A percentile compares a stretch with the other conserved stretches of the same genome.
Conservation (phyloP, 805 yeast species). For the Saccharomycopsis vini region DNA sequence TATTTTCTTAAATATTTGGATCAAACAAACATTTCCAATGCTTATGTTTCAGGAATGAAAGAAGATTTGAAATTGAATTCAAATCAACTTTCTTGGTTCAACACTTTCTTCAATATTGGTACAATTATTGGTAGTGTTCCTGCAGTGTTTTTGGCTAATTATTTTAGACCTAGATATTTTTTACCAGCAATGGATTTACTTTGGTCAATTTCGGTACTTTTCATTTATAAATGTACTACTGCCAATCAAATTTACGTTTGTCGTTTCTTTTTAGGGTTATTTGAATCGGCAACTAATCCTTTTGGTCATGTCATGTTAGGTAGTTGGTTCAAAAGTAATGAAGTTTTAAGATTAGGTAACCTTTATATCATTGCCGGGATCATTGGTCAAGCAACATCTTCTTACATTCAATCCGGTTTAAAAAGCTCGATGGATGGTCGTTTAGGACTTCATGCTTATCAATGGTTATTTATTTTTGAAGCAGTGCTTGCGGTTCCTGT, state of each 20-base stretch:
- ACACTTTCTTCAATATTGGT: slow-evolving; percentile 50
- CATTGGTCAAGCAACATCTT: neutral
- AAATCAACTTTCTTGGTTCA: slow-evolving; percentile 51
- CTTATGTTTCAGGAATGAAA: slow-evolving; percentile 59
- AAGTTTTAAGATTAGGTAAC: slow-evolving; percentile 51
- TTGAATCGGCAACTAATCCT: slow-evolving; percentile 61
- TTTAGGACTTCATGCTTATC: slow-evolving; percentile 36
- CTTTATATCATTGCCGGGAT: neutral
- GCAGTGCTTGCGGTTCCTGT: slow-evolving; percentile 29
- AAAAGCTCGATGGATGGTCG: slow-evolving; percentile 31
- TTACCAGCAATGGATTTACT: neutral
- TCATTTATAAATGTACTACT: neutral
- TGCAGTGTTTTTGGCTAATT: slow-evolving; percentile 47
- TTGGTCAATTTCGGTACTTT: neutral
- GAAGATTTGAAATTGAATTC: slow-evolving; percentile 49
- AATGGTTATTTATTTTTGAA: slow-evolving; percentile 36
- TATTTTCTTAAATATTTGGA: slow-evolving; percentile 44
- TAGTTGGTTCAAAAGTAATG: slow-evolving; percentile 46
- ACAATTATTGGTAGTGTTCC: slow-evolving; percentile 48
- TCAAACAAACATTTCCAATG: slow-evolving; percentile 50
- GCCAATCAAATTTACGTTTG: slow-evolving; percentile 32
- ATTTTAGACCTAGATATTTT: slow-evolving; percentile 38
- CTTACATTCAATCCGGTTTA: slow-evolving; percentile 39
- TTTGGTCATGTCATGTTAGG: slow-evolving; percentile 49
- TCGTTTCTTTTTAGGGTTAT: slow-evolving; percentile 58